Conservation (phyloP, 805 yeast genomes). For the Candida chilensis region DNA sequence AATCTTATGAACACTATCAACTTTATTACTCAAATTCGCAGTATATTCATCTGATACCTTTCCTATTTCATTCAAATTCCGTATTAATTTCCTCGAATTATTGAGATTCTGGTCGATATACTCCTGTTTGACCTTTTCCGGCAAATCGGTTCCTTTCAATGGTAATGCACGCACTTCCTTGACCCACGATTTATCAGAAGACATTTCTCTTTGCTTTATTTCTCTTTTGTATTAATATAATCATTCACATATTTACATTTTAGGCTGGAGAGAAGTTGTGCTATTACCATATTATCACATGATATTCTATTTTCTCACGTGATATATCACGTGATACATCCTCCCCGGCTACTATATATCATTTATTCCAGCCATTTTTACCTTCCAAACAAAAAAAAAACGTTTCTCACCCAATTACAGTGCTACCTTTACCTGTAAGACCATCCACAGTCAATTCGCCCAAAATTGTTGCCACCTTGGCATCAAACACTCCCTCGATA, state of each 20-base stretch:
- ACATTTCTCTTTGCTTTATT: neutral
- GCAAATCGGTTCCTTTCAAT: neutral
- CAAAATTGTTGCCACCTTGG: neutral
- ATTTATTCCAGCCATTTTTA: neutral
- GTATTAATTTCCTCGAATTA: neutral
- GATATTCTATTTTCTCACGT: neutral
- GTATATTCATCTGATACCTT: neutral
- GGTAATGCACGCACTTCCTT: neutral
- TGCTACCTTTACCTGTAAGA: neutral
- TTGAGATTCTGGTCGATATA: conserved; percentile 1
- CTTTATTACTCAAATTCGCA: neutral
- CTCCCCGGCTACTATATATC: neutral
- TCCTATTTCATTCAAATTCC: neutral
- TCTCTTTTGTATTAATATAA: neutral
- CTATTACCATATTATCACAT: no score
- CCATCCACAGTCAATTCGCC: neutral
- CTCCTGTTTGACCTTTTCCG: neutral
- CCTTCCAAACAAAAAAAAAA: no score
- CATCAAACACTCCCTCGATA: neutral
- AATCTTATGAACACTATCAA: neutral
- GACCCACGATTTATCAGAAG: no score
- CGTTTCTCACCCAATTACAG: no score
- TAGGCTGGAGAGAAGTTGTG: no score
- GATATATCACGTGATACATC: neutral
- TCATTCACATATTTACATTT: no score